Evolutionary conservation across 805 yeast species (phyloP), one percentile per base, ranked within the genome.

Genomic region (Candida tallmaniae): DNA sequence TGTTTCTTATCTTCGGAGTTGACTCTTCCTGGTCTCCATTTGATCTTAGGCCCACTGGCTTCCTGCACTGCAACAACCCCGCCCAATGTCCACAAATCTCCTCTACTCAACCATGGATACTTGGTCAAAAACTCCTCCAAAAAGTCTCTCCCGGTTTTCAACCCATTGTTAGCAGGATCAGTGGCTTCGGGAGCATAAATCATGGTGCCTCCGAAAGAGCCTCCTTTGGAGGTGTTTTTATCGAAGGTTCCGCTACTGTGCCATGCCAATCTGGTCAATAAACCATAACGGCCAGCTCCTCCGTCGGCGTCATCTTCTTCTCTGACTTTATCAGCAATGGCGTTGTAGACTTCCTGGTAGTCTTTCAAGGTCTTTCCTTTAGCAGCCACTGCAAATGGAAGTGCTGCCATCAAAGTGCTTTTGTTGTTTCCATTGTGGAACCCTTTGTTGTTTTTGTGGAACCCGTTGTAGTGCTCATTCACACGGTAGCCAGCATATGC

Each of bases 11-110:
- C 79, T 2, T 55, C 58, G 39, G 70, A 60, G 53, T 85, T 87
- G 6, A 71, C 64, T 57, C 95, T 69, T 27, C 95, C 96, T 6
- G 93, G 81, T 58, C 78, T 78, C 96, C 96, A 87, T 13, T 73
- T 69, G 37, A 85, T 65, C 46, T 76, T 70, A 23, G 94, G 94
- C 5, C 94, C 94, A 17, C 83, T 83, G 62, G 82, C 62, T 51
- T 74, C 84, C 60, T 86, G 90, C 35, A 86, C 62, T 2, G 90
- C 93, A 29, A 71, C 76, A 25, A 80, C 87, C 34, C 94, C 94
- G 23, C 79, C 88, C 31, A 83, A 64, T 6, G 93, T 82, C 66
- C 81, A 84, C 47, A 85, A 65, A 57, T 85, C 95, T 39, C 94
- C 90, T 54, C 78, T 74, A 4, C 83, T 69, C 17, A 85, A 62